Percentiles rank a stretch among this genome's conserved stretches.
phyloP scores from a whole-genome alignment of 1,284 basidiomycete genomes.

The Cryptococcus sp. region DNA sequence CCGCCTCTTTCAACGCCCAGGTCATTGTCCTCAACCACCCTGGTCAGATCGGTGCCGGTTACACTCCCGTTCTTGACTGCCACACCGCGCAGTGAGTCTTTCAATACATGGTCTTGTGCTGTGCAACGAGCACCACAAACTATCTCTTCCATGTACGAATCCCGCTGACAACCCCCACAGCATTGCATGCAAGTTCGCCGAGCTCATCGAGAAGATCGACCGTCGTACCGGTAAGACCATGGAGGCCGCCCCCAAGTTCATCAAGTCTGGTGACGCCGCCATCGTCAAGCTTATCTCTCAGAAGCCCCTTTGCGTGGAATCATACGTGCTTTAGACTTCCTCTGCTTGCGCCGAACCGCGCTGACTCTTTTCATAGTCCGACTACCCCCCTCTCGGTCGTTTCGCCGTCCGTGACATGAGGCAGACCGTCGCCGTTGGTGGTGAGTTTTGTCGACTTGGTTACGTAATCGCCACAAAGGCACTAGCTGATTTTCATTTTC shows the following conservation, averaged over 20 bases:
- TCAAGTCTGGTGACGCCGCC: slow-evolving; percentile 82
- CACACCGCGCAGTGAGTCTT: slow-evolving; percentile 67
- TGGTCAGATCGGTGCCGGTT: slow-evolving; percentile 88
- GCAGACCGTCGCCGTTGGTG: slow-evolving; percentile 33
- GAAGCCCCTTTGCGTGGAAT: slow-evolving; percentile 76
- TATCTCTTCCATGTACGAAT: too few species aligned
- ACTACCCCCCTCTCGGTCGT: slow-evolving; percentile 99
- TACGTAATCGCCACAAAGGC: background rate
- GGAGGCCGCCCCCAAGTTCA: slow-evolving; percentile 85
- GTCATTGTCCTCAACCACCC: slow-evolving; percentile 99
- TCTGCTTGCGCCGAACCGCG: too few species aligned
- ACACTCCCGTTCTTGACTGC: slow-evolving; percentile 97
- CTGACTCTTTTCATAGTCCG: too few species aligned
- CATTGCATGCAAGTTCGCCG: slow-evolving; percentile 99
- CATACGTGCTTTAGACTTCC: too few species aligned
- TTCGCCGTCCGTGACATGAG: slow-evolving; percentile 82
- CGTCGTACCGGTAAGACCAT: slow-evolving; percentile 62
- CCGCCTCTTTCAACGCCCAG: slow-evolving; percentile 99
- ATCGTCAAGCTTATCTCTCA: slow-evolving; percentile 89
- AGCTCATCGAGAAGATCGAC: slow-evolving; percentile 99
- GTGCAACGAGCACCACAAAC: too few species aligned
- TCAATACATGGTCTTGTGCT: too few species aligned
- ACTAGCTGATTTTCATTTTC: too few species aligned
- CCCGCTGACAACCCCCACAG: too few species aligned
- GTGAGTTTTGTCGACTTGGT: background rate